phyloP scores from a whole-genome alignment of 2,329 filamentous ascomycete species.

The Fusarium algeriense region DNA sequence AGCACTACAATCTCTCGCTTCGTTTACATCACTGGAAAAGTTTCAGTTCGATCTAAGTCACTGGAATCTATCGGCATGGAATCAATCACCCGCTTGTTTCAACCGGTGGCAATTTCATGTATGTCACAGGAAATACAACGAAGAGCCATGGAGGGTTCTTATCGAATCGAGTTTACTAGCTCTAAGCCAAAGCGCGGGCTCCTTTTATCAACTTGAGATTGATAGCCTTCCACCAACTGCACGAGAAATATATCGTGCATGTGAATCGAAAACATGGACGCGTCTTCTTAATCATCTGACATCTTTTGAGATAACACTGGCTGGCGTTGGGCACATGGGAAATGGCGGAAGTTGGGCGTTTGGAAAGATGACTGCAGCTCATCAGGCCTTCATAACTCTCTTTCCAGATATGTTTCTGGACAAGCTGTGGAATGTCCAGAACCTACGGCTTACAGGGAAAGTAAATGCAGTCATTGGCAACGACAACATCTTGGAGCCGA shows the following conservation, averaged over 20 bases:
- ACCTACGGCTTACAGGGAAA: not conserved
- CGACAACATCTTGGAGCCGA: not conserved
- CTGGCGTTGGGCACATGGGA: not conserved
- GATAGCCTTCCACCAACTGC: not conserved
- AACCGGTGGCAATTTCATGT: not conserved
- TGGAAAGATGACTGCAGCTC: not conserved
- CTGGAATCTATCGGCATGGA: constrained; percentile 2
- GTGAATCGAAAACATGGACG: not conserved
- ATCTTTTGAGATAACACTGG: not conserved
- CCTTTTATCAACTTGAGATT: not conserved
- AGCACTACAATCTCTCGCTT: not conserved
- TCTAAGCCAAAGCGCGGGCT: rapidly evolving
- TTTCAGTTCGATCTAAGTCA: not conserved
- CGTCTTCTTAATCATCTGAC: not conserved
- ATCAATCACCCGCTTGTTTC: not conserved
- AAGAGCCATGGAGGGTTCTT: constrained; percentile 7
- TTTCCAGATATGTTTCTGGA: not conserved
- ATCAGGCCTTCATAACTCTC: not conserved
- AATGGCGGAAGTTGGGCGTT: not conserved
- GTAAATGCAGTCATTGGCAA: constrained; percentile 1
- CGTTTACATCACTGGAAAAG: not conserved
- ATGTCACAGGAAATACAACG: not conserved
- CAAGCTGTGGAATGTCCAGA: not conserved
- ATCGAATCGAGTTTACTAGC: not conserved
- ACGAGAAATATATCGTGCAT: constrained; percentile 1